phyloP scores from a whole-genome alignment of 2,329 filamentous ascomycete genomes.

The Aspergillus transmontanensis region DNA sequence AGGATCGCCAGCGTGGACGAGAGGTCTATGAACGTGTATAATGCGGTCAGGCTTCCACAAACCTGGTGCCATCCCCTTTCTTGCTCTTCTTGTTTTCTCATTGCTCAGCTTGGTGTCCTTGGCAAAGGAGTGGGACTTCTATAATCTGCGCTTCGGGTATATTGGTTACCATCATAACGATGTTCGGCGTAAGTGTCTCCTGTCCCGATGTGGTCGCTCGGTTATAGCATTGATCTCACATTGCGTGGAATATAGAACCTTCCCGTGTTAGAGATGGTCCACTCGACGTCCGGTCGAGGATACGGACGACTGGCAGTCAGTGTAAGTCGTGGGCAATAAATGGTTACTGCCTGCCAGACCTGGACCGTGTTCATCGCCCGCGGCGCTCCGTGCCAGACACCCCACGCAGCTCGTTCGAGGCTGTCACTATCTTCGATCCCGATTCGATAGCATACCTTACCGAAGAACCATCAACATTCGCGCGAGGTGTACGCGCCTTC shows the following conservation, averaged over 20 bases:
- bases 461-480: conserved; percentile 29
- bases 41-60: conserved; percentile 40
- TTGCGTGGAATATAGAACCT: conserved; percentile 21
- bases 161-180: conserved; percentile 26
- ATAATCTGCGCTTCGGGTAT: conserved; percentile 32
- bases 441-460: conserved; percentile 19
- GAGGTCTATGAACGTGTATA: conserved; percentile 25
- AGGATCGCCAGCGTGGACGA: conserved; percentile 7
- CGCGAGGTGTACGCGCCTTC: conserved; percentile 32
- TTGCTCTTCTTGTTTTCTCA: conserved; percentile 36
- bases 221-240: background rate
- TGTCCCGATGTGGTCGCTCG: background rate
- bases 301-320: conserved; percentile 16
- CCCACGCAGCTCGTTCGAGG: conserved; percentile 23
- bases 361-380: conserved; percentile 14
- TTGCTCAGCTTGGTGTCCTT: conserved; percentile 37
- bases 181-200: conserved; percentile 29
- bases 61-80: conserved; percentile 37
- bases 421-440: conserved; percentile 21
- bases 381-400: conserved; percentile 15
- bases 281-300: conserved; percentile 20
- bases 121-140: conserved; percentile 31
- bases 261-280: conserved; percentile 30
- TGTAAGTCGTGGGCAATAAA: conserved; percentile 23
- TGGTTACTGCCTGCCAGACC: conserved; percentile 12